A percentile compares a stretch with the other conserved stretches of the same genome.
Evolutionary conservation across 2,329 filamentous ascomycete species (phyloP).

Genomic region (Rasamsonia emersonii): DNA sequence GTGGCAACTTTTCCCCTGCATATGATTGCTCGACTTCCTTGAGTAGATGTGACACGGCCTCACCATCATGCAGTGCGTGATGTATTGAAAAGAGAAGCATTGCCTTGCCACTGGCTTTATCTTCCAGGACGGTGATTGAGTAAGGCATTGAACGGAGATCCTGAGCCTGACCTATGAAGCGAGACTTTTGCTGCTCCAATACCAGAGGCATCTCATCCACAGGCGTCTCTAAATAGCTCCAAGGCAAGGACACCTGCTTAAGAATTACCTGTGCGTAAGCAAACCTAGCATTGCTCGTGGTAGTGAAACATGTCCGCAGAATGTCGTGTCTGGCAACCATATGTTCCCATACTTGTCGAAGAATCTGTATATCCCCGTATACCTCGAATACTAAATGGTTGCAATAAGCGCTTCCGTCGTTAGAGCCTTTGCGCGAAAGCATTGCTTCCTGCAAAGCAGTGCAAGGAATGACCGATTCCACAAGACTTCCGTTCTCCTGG

Average conservation of each 20-base stretch:
- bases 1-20: constrained; percentile 37
- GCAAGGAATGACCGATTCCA: constrained; percentile 62
- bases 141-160: constrained; percentile 22
- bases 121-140: constrained; percentile 16
- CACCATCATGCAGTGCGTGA: constrained; percentile 80
- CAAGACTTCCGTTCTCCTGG: constrained; percentile 18
- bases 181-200: constrained; percentile 37
- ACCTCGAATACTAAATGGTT: constrained; percentile 64
- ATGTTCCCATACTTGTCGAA: constrained; percentile 54
- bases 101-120: constrained; percentile 6
- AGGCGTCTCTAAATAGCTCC: constrained; percentile 39
- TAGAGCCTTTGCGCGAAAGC: constrained; percentile 52
- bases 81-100: constrained; percentile 51
- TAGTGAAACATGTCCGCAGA: constrained; percentile 65
- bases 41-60: constrained; percentile 62
- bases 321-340: constrained; percentile 64
- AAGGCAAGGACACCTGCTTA: constrained; percentile 35
- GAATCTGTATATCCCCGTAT: constrained; percentile 36
- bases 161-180: constrained; percentile 12
- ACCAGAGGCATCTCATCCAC: constrained; percentile 25
- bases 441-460: constrained; percentile 84
- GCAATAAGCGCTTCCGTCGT: constrained; percentile 51
- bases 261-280: constrained; percentile 69
- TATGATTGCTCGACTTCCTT: constrained; percentile 60
- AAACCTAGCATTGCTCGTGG: constrained; percentile 51